These are phyloP conservation scores for Tilletia walkeri DNA, from an alignment of 1,284 basidiomycete species.

Conservation along the genomic window DNA sequence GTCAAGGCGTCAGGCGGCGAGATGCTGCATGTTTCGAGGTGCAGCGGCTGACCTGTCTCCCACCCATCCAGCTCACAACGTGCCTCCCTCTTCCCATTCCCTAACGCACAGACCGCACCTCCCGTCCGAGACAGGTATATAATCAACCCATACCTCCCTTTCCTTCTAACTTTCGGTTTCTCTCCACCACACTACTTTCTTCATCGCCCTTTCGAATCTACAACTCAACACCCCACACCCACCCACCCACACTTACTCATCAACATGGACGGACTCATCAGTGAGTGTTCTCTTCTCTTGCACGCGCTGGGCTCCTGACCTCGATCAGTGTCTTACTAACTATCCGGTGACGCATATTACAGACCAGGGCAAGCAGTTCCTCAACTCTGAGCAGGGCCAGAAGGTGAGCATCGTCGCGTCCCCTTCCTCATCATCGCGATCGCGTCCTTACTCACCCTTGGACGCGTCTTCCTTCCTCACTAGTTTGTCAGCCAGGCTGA, in stretches of 20 bases:
- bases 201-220: background rate
- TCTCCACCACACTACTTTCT: background rate
- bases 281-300: background rate
- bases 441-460: background rate
- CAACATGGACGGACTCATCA: conserved; percentile 44
- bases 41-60: background rate
- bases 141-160: background rate
- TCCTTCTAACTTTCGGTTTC: background rate
- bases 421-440: background rate
- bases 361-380: conserved; percentile 46
- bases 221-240: background rate
- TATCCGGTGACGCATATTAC: background rate
- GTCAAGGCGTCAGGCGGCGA: too few relatives aligned
- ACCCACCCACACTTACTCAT: background rate
- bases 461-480: background rate
- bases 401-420: conserved; percentile 19
- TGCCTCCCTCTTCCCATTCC: too few relatives aligned
- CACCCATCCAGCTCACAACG: too few relatives aligned
- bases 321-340: background rate
- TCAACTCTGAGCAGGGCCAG: conserved; percentile 35
- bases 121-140: background rate
- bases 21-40: too few relatives aligned
- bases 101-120: background rate
- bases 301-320: background rate
- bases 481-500: conserved; percentile 16